Evolutionary conservation across 2,329 filamentous ascomycete species (phyloP).

Genomic region (Dryadomyces sulphureus): DNA sequence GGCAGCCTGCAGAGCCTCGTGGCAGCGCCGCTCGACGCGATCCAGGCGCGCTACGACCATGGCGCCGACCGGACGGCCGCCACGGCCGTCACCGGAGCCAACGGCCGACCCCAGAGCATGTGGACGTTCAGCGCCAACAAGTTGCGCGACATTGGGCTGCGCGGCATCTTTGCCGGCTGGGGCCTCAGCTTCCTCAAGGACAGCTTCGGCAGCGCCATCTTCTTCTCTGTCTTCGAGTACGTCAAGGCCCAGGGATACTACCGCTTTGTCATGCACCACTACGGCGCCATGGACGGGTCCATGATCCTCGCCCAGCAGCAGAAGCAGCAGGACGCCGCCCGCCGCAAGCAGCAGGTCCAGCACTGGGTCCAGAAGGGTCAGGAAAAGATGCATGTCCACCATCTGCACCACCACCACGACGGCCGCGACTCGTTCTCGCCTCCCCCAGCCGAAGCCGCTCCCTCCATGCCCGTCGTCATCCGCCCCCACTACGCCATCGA

Average conservation of each 20-base stretch:
- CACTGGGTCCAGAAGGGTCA: neutral
- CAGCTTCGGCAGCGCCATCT: slow-evolving; percentile 51
- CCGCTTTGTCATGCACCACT: slow-evolving; percentile 55
- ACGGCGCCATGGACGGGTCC: slow-evolving; percentile 41
- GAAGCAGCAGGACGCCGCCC: slow-evolving; percentile 25
- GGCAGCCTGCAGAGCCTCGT: slow-evolving; percentile 56
- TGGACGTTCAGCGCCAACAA: slow-evolving; percentile 57
- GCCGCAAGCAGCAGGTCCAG: slow-evolving; percentile 20
- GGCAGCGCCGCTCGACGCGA: slow-evolving; percentile 60
- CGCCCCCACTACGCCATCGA: slow-evolving; percentile 63
- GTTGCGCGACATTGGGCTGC: slow-evolving; percentile 54
- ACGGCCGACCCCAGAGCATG: slow-evolving; percentile 40
- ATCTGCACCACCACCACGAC: slow-evolving; percentile 3
- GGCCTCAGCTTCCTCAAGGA: slow-evolving; percentile 55
- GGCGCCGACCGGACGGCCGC: slow-evolving; percentile 25
- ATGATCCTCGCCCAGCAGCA: slow-evolving; percentile 19
- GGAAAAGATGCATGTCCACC: neutral
- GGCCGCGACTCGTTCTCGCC: slow-evolving; percentile 2
- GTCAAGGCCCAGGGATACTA: slow-evolving; percentile 64
- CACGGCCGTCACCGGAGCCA: slow-evolving; percentile 12
- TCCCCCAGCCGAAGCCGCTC: no score
- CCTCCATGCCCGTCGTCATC: slow-evolving; percentile 41
- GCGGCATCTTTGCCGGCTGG: slow-evolving; percentile 64
- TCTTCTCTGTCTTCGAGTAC: slow-evolving; percentile 64
- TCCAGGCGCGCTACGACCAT: slow-evolving; percentile 58